Conservation (phyloP, 1,139 yeast species). For the Blastobotrys indianensis region DNA sequence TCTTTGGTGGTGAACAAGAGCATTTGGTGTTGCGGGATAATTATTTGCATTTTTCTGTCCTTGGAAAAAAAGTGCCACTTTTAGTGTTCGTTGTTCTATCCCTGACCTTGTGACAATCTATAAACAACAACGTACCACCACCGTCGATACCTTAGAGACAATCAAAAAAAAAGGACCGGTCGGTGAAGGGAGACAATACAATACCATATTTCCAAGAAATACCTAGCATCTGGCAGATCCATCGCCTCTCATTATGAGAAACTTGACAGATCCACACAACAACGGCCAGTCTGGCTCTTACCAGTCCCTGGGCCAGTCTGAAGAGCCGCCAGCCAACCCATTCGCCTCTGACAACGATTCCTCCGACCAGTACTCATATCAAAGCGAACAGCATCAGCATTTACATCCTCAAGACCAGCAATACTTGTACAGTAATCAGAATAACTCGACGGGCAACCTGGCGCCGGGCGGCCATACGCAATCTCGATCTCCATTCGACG, state of each 20-base stretch:
- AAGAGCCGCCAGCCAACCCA: slow-evolving; percentile 26
- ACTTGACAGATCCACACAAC: slow-evolving; percentile 24
- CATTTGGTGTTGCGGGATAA: no score
- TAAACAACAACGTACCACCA: no score
- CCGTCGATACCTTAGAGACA: no score
- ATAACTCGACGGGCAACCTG: slow-evolving; percentile 6
- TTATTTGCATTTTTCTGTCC: no score
- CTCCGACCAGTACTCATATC: slow-evolving; percentile 12
- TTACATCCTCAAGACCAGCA: not conserved
- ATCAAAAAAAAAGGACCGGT: no score
- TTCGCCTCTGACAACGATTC: slow-evolving; percentile 27
- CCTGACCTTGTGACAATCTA: no score
- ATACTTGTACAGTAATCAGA: slow-evolving; percentile 8
- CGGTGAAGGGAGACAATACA: no score
- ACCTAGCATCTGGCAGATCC: no score
- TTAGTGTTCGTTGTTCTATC: no score
- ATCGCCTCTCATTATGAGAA: slow-evolving; percentile 16
- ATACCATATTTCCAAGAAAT: no score
- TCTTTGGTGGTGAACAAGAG: no score
- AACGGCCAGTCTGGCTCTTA: slow-evolving; percentile 20
- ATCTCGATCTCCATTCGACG: slow-evolving; percentile 8
- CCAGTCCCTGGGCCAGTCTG: slow-evolving; percentile 20
- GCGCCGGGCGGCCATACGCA: not conserved
- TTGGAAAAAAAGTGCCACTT: no score
- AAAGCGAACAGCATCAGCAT: slow-evolving; percentile 4